Evolutionary conservation across 1,139 yeast species (phyloP).

Genomic region (Geotrichum cucujoidarum): DNA sequence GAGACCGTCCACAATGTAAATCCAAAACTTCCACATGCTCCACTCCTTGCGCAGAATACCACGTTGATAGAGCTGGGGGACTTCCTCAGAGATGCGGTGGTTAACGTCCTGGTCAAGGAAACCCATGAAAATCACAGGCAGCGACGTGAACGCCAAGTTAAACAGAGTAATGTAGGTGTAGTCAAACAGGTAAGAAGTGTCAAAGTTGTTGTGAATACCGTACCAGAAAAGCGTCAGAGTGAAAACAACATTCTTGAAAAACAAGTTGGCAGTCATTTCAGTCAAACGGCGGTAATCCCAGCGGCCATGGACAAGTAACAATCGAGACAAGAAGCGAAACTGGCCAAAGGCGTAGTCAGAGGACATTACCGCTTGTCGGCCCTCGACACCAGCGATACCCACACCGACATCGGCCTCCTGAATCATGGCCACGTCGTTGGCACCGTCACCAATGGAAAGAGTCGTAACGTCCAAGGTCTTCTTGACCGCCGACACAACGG

Average conservation of each 20-base stretch:
- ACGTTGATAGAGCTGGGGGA: constrained; percentile 83
- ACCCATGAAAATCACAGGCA: constrained; percentile 88
- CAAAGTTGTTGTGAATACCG: constrained; percentile 78
- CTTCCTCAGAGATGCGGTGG: constrained; percentile 72
- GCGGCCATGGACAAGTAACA: constrained; percentile 86
- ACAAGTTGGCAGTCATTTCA: constrained; percentile 92
- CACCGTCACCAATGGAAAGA: constrained; percentile 95
- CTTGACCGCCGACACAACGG: constrained; percentile 87
- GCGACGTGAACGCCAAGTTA: constrained; percentile 89
- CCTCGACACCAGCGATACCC: constrained; percentile 98
- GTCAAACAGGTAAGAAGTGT: constrained; percentile 88
- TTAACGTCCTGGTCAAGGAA: constrained; percentile 90
- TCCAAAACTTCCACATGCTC: constrained; percentile 72
- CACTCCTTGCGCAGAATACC: constrained; percentile 84
- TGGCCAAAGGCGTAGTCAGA: constrained; percentile 97
- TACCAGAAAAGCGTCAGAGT: constrained; percentile 90
- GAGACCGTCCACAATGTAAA: constrained; percentile 80
- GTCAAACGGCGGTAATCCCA: constrained; percentile 91
- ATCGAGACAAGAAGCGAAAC: constrained; percentile 73
- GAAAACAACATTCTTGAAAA: constrained; percentile 87
- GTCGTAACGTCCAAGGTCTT: constrained; percentile 79
- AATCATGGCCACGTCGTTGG: constrained; percentile 98
- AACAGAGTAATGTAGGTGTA: constrained; percentile 89
- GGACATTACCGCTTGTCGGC: constrained; percentile 96
- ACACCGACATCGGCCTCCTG: constrained; percentile 98